Evolutionary conservation across 306 rosid species (phyloP).

Genomic region (Cucurbita moschata): DNA sequence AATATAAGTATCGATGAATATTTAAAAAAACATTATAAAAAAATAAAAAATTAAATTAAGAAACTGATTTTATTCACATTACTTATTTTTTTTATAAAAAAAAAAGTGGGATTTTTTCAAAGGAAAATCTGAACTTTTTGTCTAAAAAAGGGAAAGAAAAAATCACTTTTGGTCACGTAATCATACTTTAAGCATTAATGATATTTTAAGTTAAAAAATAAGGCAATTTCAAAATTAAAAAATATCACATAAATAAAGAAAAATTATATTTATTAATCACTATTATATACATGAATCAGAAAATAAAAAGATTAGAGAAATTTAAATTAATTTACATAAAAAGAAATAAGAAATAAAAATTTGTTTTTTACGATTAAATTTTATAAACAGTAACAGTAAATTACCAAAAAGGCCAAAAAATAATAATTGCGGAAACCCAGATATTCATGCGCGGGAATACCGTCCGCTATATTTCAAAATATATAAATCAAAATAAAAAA

Average conservation of each 20-base stretch:
- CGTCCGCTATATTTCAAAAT: constrained; percentile 13
- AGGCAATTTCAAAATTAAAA: neutral
- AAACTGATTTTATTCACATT: too few relatives aligned
- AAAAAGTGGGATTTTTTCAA: neutral
- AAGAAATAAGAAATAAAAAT: too few relatives aligned
- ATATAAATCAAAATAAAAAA: neutral
- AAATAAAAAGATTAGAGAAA: neutral
- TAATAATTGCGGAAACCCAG: neutral
- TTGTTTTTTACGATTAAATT: neutral
- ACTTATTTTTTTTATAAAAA: neutral
- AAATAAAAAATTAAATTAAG: too few relatives aligned
- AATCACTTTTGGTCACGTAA: neutral
- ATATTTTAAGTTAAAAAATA: too few relatives aligned
- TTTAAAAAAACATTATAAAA: too few relatives aligned
- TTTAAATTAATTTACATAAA: neutral
- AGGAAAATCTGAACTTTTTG: neutral
- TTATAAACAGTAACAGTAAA: neutral
- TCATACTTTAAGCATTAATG: neutral
- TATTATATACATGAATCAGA: too few relatives aligned
- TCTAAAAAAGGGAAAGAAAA: neutral
- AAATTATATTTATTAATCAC: too few relatives aligned
- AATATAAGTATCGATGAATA: too few relatives aligned
- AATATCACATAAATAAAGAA: too few relatives aligned
- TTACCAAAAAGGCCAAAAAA: neutral
- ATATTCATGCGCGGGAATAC: constrained; percentile 43